A percentile compares a stretch with the other conserved stretches of the same genome.
Conservation (phyloP, 2,329 filamentous ascomycete species). For the Trichophyton benhamiae region DNA sequence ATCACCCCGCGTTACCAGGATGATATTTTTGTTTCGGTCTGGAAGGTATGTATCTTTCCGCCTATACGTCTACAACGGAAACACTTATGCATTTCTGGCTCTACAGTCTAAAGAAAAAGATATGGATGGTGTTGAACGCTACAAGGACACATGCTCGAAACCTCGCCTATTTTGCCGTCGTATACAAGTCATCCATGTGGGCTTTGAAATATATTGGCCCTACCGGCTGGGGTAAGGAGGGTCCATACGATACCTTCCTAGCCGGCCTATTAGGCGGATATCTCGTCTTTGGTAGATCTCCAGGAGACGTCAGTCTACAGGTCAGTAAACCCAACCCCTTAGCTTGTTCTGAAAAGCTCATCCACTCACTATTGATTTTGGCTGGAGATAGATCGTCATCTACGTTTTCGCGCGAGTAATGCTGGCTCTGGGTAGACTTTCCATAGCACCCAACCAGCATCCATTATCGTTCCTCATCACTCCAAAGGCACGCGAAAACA, state of each 20-base stretch:
- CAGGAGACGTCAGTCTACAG: slow-evolving; percentile 73
- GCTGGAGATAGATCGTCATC: slow-evolving; percentile 62
- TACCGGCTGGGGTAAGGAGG: slow-evolving; percentile 42
- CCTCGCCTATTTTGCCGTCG: slow-evolving; percentile 75
- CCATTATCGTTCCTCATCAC: slow-evolving; percentile 33
- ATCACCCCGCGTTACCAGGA: slow-evolving; percentile 39
- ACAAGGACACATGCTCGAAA: slow-evolving; percentile 86
- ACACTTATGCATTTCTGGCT: slow-evolving; percentile 6
- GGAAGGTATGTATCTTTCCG: slow-evolving; percentile 50
- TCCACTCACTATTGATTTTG: neutral
- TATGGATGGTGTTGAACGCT: slow-evolving; percentile 64
- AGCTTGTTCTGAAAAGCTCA: neutral
- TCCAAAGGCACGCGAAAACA: slow-evolving; percentile 34
- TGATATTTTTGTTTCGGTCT: slow-evolving; percentile 93
- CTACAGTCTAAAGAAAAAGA: slow-evolving; percentile 58
- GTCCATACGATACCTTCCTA: slow-evolving; percentile 70
- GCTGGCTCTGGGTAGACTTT: slow-evolving; percentile 70
- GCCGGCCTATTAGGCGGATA: slow-evolving; percentile 85
- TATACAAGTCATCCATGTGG: slow-evolving; percentile 79
- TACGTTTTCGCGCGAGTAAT: slow-evolving; percentile 92
- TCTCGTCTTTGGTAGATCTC: slow-evolving; percentile 72
- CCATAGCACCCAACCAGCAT: slow-evolving; percentile 50
- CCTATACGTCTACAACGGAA: neutral
- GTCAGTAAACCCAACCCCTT: slow-evolving; percentile 17
- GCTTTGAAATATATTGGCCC: slow-evolving; percentile 49